phyloP scores from a whole-genome alignment of 2,329 filamentous ascomycete genomes.

The Gaeumannomyces sp. region DNA sequence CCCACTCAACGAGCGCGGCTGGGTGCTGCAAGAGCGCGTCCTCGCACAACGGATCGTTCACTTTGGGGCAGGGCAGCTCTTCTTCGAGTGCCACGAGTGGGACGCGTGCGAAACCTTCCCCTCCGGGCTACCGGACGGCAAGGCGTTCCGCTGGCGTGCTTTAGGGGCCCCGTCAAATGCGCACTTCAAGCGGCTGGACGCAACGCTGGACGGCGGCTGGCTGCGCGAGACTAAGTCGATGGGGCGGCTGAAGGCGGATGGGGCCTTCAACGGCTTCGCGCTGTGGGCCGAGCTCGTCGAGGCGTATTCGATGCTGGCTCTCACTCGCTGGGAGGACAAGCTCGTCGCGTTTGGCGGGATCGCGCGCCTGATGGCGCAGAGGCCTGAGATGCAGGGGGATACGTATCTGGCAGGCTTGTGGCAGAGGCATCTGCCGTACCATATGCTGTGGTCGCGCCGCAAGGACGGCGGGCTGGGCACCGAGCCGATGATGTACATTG shows the following conservation, averaged over 20 bases:
- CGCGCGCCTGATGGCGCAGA: conserved; percentile 7
- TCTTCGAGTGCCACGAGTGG: conserved; percentile 10
- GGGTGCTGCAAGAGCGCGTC: conserved; percentile 10
- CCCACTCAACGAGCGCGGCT: conserved; percentile 5
- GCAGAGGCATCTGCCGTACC: background rate
- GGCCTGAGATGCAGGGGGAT: background rate
- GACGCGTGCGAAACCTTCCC: too few relatives aligned
- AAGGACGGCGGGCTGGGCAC: background rate
- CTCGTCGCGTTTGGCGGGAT: conserved; percentile 12
- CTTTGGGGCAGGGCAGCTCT: conserved; percentile 10
- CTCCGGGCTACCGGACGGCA: too few relatives aligned
- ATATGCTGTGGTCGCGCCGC: too few relatives aligned
- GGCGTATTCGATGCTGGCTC: conserved; percentile 10
- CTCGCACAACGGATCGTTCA: conserved; percentile 10
- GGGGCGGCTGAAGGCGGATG: too few relatives aligned
- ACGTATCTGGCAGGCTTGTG: background rate
- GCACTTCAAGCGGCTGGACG: too few relatives aligned
- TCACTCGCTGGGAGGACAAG: conserved; percentile 13
- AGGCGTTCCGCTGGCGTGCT: too few relatives aligned
- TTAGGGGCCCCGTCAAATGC: too few relatives aligned
- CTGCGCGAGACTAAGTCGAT: too few relatives aligned
- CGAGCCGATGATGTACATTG: background rate
- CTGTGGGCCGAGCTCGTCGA: conserved; percentile 11
- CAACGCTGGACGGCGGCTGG: too few relatives aligned
- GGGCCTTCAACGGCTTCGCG: too few relatives aligned